These are phyloP conservation scores for Acer negundo DNA, from an alignment of 345 rosid species.

Conservation along the genomic window DNA sequence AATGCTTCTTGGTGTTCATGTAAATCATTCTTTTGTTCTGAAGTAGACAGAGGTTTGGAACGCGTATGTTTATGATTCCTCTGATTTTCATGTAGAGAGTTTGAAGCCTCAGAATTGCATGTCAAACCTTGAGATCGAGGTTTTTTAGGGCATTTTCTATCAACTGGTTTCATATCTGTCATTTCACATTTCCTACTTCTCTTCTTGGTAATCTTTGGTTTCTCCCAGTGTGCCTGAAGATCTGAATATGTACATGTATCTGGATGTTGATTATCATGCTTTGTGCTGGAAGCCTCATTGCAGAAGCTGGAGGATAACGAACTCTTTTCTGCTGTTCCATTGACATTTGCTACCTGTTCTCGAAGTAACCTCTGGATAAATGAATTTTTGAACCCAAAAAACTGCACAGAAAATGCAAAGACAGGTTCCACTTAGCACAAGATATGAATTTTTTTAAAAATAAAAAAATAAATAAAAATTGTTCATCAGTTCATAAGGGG, in stretches of 20 bases:
- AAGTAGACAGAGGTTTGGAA: conserved; percentile 22
- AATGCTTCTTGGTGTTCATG: conserved; percentile 27
- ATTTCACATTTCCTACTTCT: conserved; percentile 51
- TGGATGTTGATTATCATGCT: conserved; percentile 28
- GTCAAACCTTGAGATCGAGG: conserved; percentile 27
- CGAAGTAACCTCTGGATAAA: conserved; percentile 84
- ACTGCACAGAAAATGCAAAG: conserved; percentile 48
- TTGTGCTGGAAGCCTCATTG: conserved; percentile 35
- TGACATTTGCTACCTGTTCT: conserved; percentile 68
- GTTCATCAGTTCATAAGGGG: neutral
- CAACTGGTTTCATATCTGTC: conserved; percentile 25
- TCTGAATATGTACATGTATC: conserved; percentile 34
- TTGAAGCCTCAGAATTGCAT: conserved; percentile 22
- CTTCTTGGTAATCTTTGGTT: conserved; percentile 49
- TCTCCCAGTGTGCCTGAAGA: conserved; percentile 39
- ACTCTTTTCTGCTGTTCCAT: conserved; percentile 47
- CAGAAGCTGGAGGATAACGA: conserved; percentile 43
- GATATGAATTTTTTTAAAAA: neutral
- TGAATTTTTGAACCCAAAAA: conserved; percentile 83
- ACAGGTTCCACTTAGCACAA: conserved; percentile 16
- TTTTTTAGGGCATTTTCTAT: conserved; percentile 39
- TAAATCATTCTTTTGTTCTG: conserved; percentile 29
- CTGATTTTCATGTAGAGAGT: conserved; percentile 24
- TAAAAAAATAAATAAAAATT: neutral
- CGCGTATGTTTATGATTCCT: conserved; percentile 24